Evolutionary conservation across 2,329 filamentous ascomycete genomes (phyloP).

Genomic region (Aspergillus pseudonomiae): DNA sequence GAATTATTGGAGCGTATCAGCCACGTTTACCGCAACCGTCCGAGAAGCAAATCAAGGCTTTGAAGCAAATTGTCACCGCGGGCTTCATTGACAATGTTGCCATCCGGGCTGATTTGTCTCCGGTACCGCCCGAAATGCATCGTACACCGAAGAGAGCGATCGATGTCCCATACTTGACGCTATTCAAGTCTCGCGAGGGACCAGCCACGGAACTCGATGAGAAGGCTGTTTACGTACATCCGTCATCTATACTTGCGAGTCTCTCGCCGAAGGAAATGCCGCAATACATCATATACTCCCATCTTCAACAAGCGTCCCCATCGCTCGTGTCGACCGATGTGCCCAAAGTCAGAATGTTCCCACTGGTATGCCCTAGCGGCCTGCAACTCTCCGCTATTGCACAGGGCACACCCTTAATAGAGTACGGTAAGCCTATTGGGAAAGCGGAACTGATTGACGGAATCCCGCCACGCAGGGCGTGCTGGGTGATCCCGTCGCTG

Average conservation of each 20-base stretch:
- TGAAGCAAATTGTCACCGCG: constrained; percentile 89
- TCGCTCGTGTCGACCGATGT: constrained; percentile 58
- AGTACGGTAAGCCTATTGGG: constrained; percentile 88
- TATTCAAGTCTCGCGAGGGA: constrained; percentile 67
- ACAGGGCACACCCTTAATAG: constrained; percentile 80
- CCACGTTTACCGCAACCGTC: constrained; percentile 61
- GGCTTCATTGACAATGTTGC: constrained; percentile 95
- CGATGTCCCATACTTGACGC: constrained; percentile 86
- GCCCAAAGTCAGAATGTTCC: constrained; percentile 82
- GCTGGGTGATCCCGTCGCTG: constrained; percentile 80
- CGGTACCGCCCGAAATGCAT: constrained; percentile 66
- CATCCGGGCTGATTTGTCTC: constrained; percentile 84
- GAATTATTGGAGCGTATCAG: constrained; percentile 42
- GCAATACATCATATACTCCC: constrained; percentile 82
- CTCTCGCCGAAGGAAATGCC: constrained; percentile 73
- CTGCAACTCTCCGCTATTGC: constrained; percentile 77
- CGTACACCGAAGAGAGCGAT: constrained; percentile 81
- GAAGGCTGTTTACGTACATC: constrained; percentile 82
- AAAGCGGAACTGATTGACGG: constrained; percentile 63
- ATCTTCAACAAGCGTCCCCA: constrained; percentile 71
- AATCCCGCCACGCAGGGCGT: constrained; percentile 64
- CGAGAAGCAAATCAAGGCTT: constrained; percentile 70
- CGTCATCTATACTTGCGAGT: constrained; percentile 77
- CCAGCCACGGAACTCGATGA: constrained; percentile 54
- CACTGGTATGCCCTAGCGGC: constrained; percentile 77